These are phyloP conservation scores for Fusarium incarnatum DNA, from an alignment of 2,329 filamentous ascomycete genomes.

Conservation along the genomic window DNA sequence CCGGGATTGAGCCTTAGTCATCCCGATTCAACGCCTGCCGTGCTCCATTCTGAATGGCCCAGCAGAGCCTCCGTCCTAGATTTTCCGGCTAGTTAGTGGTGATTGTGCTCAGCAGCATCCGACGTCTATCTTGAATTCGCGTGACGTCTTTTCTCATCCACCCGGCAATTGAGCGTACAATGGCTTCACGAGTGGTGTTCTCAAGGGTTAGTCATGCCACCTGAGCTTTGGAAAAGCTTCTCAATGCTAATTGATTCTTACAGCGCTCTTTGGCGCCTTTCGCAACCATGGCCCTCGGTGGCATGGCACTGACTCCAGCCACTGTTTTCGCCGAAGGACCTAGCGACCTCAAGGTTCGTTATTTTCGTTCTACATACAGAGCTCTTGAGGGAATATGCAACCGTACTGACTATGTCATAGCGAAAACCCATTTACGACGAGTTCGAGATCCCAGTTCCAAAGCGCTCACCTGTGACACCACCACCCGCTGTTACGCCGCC, in stretches of 20 bases:
- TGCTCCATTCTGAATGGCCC: constrained; percentile 29
- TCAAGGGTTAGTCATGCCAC: constrained; percentile 59
- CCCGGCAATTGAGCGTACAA: constrained; percentile 63
- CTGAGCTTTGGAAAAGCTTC: constrained; percentile 21
- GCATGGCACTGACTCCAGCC: constrained; percentile 60
- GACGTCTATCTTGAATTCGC: constrained; percentile 44
- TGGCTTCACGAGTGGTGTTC: constrained; percentile 71
- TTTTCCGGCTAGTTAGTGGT: constrained; percentile 46
- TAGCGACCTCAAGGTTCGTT: constrained; percentile 49
- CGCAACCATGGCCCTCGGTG: constrained; percentile 63
- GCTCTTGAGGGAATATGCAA: neutral
- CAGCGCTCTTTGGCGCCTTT: constrained; percentile 66
- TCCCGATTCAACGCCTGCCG: constrained; percentile 10
- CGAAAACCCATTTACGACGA: constrained; percentile 86
- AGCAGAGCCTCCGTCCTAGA: constrained; percentile 46
- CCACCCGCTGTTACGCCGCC: constrained; percentile 47
- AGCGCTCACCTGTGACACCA: constrained; percentile 47
- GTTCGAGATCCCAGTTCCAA: constrained; percentile 60
- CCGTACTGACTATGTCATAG: constrained; percentile 39
- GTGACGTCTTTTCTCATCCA: constrained; percentile 43
- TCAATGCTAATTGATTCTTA: constrained; percentile 48
- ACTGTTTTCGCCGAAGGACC: constrained; percentile 65
- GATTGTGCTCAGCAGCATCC: constrained; percentile 38
- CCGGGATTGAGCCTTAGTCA: constrained; percentile 31
- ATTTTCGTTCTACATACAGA: neutral